Percentiles rank a stretch among this genome's conserved stretches.
Evolutionary conservation across 2,329 filamentous ascomycete genomes (phyloP).

Genomic region (Scortechinia acanthostroma): DNA sequence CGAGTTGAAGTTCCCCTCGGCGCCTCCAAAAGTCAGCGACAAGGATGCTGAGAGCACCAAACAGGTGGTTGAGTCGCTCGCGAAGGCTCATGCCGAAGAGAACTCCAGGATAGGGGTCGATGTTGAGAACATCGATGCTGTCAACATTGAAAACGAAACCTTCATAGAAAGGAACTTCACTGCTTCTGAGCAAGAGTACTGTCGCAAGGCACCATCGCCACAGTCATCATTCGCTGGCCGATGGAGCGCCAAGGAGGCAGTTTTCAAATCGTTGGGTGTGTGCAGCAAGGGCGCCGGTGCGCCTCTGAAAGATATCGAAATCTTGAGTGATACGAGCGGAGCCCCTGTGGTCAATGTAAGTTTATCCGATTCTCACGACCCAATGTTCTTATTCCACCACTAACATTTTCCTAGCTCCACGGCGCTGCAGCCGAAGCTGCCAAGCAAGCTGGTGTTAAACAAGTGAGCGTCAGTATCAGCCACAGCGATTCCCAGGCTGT

Average conservation of each 20-base stretch:
- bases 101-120: slow-evolving; percentile 86
- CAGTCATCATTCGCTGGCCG: slow-evolving; percentile 88
- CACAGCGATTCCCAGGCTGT: slow-evolving; percentile 92
- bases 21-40: slow-evolving; percentile 58
- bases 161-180: slow-evolving; percentile 97
- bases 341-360: slow-evolving; percentile 81
- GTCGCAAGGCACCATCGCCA: slow-evolving; percentile 69
- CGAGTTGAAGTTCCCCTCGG: slow-evolving; percentile 65
- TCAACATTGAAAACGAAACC: slow-evolving; percentile 90
- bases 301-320: slow-evolving; percentile 89
- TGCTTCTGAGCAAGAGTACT: slow-evolving; percentile 75
- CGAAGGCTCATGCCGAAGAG: slow-evolving; percentile 48
- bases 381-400: slow-evolving; percentile 10
- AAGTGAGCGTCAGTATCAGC: slow-evolving; percentile 87
- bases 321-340: slow-evolving; percentile 72
- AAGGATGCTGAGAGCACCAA: slow-evolving; percentile 60
- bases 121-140: slow-evolving; percentile 77
- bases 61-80: slow-evolving; percentile 71
- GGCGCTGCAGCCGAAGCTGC: slow-evolving; percentile 78
- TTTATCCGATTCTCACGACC: slow-evolving; percentile 7
- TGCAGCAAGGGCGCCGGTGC: slow-evolving; percentile 81
- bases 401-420: slow-evolving; percentile 62
- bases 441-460: slow-evolving; percentile 79
- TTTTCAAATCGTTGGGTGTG: slow-evolving; percentile 94
- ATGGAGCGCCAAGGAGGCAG: slow-evolving; percentile 96